These are phyloP conservation scores for Amanita polypyramis DNA, from an alignment of 768 basidiomycete species.

Conservation along the genomic window DNA sequence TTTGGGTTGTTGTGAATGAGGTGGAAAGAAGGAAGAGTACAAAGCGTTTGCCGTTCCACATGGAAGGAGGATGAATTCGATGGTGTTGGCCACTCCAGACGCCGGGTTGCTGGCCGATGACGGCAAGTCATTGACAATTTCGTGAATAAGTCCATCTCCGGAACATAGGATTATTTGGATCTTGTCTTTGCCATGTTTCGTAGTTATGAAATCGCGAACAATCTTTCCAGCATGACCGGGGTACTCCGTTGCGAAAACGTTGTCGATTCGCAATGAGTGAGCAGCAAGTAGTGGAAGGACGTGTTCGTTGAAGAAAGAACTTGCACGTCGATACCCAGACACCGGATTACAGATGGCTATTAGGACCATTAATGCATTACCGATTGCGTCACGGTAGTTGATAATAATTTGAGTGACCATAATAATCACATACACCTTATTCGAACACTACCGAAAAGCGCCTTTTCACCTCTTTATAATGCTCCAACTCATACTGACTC, in stretches of 20 bases:
- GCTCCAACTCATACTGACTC: conserved; percentile 74
- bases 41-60: conserved; percentile 93
- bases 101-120: conserved; percentile 6
- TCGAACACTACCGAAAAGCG: conserved; percentile 38
- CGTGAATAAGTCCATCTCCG: conserved; percentile 90
- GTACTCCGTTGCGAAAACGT: conserved; percentile 36
- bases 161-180: conserved; percentile 56
- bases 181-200: conserved; percentile 14
- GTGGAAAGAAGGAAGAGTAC: conserved; percentile 67
- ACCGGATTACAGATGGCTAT: conserved; percentile 71
- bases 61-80: conserved; percentile 50
- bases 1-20: conserved; percentile 15
- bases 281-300: conserved; percentile 54
- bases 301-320: conserved; percentile 42
- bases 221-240: conserved; percentile 44
- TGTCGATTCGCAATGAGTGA: conserved; percentile 27
- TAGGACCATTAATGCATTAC: conserved; percentile 29
- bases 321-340: conserved; percentile 50
- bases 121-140: conserved; percentile 61
- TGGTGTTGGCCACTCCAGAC: not conserved
- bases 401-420: not conserved
- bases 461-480: conserved; percentile 65
- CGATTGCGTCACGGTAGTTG: too few relatives aligned
- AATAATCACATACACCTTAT: too few relatives aligned
- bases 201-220: conserved; percentile 28